phyloP scores from a whole-genome alignment of 225 moss, liverwort and hornwort genomes.

The Antitrichia curtipendula region DNA sequence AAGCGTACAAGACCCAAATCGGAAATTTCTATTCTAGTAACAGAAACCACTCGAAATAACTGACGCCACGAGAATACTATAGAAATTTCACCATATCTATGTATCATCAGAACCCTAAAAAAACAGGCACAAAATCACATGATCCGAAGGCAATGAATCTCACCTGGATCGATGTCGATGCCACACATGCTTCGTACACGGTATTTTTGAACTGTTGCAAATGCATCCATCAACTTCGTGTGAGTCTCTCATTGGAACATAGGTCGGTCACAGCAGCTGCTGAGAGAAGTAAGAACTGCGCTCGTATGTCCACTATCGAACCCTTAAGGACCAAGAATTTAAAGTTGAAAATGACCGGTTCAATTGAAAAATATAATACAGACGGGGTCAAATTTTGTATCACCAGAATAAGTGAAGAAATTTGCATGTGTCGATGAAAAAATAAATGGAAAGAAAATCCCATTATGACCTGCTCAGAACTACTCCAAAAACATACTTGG shows the following conservation, averaged over 20 bases:
- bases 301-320: neutral
- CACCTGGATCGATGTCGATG: constrained; percentile 77
- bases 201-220: constrained; percentile 68
- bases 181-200: constrained; percentile 71
- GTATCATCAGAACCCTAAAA: neutral
- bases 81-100: neutral
- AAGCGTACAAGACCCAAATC: neutral
- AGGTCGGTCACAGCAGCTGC: neutral
- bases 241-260: neutral
- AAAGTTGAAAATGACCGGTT: neutral
- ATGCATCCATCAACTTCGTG: neutral
- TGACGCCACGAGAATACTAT: neutral
- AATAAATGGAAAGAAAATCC: neutral
- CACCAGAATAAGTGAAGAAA: neutral
- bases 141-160: neutral
- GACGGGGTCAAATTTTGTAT: neutral
- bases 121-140: neutral
- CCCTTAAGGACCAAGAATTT: neutral
- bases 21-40: neutral
- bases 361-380: neutral
- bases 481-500: neutral
- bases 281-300: neutral
- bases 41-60: neutral
- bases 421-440: neutral
- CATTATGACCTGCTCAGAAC: neutral